Evolutionary conservation across 2,329 filamentous ascomycete genomes (phyloP), one percentile per base, ranked within the genome.

Genomic region (Chaetomiaceae sp.): DNA sequence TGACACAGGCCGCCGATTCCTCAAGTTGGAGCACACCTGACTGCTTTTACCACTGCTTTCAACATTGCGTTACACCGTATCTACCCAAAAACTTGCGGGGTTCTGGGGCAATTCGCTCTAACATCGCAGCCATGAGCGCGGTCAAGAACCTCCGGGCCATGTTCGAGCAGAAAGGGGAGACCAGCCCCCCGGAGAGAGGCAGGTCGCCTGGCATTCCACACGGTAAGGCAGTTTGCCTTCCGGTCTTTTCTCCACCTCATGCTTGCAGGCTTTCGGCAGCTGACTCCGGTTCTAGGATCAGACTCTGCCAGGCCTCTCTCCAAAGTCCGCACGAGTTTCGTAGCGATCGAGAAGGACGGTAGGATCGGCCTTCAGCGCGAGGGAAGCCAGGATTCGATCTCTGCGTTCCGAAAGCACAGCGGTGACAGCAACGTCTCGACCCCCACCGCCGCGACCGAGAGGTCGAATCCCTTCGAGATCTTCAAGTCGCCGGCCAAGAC

Each of bases 111-210:
- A 37, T 27, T 30, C 47, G 42, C 50, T 42, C 36, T 32, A 37
- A 38, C 57, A 47, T 65, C 58, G 66, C 66, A 66, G 70, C 64
- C 60, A 81, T 81, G 77, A 81, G 81, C 61, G 81, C 78, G 60
- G 83, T 87, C 60, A 83, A 75, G 69, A 86, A 86, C 68, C 78
- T 90, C 56, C 76, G 84, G 58, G 86, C 86, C 61, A 88, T 86
- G 76, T 89, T 89, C 64, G 86, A 90, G 72, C 79, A 81, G 63
- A 86, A 80, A 66, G 78, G 75, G 63, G 77, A 79, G 56, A 71
- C 73, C 48, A 83, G 77, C 58, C 76, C 81, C 54, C 79, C 81
- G 14, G 83, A 84, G 53, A 75, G 84, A 69, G 85, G 84, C 51
- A 75, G 84, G 64, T 84, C 82, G 48, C 83, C 83, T 44, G 79